Base-by-base conservation (phyloP, 495 filamentous ascomycete species). In the Penicillium soppii region DNA sequence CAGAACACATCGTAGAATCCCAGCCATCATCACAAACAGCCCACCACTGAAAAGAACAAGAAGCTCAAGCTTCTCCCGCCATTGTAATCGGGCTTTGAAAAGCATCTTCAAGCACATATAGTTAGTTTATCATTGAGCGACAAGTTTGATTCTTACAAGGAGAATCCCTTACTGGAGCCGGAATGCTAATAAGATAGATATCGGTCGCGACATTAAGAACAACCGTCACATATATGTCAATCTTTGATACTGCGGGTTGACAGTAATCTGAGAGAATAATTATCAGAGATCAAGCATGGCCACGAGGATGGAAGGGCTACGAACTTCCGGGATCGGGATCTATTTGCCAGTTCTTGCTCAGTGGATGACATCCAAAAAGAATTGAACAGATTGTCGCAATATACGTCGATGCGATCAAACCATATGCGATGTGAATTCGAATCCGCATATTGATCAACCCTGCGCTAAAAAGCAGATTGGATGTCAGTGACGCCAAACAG, bases 41-140 rank as follows among this genome's bases (percentile, higher is more conserved):
- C 80, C 82, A 22, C 81, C 82, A 43, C 75, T 75, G 59, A 85
- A 85, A 55, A 85, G 75, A 38, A 81, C 40, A 1, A 82, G 53
- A 4, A 85, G 74, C 37, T 79, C 66, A 26, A 74, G 46, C 53
- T 84, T 85, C 50, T 79, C 75, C 20, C 66, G 61, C 61, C 63
- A 67, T 4, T 69, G 70, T 4, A 85, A 69, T 33, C 76, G 70
- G 5, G 81, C 72, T 56, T 72, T 72, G 66, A 80, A 78, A 0
- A 85, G 66, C 46, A 85, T 75, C 76, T 81, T 61, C 10, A 50
- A 29, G 16, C 3, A 41, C 33, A 32, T 40, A 13, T 21, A 12
- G 23, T 61, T 5, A 55, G 50, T n/a, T 5, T 23, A 52, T 1
- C 7, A 8, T 9, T 8, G 2, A 3, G n/a, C 5, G 29, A 32